Conservation (phyloP, 768 basidiomycete species). For the Fistulinella prunicolor region DNA sequence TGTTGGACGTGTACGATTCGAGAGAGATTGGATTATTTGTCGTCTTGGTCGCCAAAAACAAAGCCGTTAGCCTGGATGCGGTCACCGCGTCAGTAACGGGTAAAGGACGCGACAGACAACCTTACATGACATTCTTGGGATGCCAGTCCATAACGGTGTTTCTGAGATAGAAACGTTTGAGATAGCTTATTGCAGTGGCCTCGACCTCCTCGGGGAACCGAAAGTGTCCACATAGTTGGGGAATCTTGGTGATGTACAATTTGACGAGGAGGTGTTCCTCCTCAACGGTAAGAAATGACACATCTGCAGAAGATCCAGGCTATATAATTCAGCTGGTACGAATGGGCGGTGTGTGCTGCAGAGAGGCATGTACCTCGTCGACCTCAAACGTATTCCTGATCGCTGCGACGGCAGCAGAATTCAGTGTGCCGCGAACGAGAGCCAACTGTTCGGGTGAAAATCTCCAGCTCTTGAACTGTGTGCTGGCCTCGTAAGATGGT, state of each 20-base stretch:
- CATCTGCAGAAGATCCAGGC: conserved; percentile 71
- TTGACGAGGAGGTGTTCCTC: conserved; percentile 90
- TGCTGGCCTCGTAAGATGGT: conserved; percentile 72
- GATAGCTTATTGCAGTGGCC: conserved; percentile 86
- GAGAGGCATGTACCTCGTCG: conserved; percentile 65
- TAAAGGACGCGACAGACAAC: conserved; percentile 3
- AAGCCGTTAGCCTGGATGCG: conserved; percentile 76
- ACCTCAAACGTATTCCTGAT: conserved; percentile 77
- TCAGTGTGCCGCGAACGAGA: conserved; percentile 62
- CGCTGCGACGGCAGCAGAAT: conserved; percentile 68
- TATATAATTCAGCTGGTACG: conserved; percentile 28
- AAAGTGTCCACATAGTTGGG: conserved; percentile 80
- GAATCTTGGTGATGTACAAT: conserved; percentile 84
- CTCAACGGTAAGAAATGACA: conserved; percentile 67
- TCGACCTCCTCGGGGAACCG: conserved; percentile 91
- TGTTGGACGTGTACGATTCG: conserved; percentile 77
- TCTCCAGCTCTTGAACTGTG: conserved; percentile 86
- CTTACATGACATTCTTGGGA: conserved; percentile 96
- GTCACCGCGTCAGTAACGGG: not conserved
- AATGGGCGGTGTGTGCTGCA: not conserved
- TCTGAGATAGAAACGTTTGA: conserved; percentile 95
- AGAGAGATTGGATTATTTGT: conserved; percentile 92
- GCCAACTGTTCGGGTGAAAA: conserved; percentile 70
- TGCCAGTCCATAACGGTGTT: conserved; percentile 99
- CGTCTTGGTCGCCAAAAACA: conserved; percentile 96